Percentiles rank a stretch among this genome's conserved stretches.
Conservation (phyloP, 2,329 filamentous ascomycete species). For the Claviceps humidiphila region DNA sequence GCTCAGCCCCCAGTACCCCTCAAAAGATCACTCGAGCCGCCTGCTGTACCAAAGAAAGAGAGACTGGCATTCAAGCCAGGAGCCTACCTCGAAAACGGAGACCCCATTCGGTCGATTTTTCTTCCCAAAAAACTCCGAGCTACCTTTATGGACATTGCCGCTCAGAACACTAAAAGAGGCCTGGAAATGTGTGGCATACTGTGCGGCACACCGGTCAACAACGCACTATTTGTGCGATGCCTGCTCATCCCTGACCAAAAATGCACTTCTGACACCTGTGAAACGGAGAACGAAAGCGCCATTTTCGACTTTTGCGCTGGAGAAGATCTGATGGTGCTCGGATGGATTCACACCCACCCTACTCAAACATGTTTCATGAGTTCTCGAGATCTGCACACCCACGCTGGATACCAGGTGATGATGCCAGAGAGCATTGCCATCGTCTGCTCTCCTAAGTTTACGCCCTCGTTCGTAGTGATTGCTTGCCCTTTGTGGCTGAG, state of each 20-base stretch:
- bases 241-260: constrained; percentile 86
- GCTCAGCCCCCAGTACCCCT: constrained; percentile 15
- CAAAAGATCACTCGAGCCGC: constrained; percentile 14
- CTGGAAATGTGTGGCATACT: constrained; percentile 93
- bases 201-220: constrained; percentile 80
- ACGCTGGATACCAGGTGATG: constrained; percentile 91
- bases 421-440: constrained; percentile 93
- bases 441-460: constrained; percentile 77
- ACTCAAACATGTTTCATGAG: constrained; percentile 98
- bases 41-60: constrained; percentile 32
- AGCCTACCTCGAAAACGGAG: constrained; percentile 80
- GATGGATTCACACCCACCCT: constrained; percentile 98
- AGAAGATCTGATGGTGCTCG: constrained; percentile 72
- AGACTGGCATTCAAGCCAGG: constrained; percentile 58
- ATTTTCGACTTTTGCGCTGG: constrained; percentile 82
- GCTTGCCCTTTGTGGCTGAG: neutral
- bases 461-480: constrained; percentile 49
- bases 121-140: constrained; percentile 63
- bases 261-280: constrained; percentile 84
- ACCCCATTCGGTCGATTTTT: constrained; percentile 76
- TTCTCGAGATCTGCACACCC: constrained; percentile 83
- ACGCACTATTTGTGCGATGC: constrained; percentile 81
- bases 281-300: constrained; percentile 74
- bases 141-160: constrained; percentile 61
- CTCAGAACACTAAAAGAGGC: constrained; percentile 63